Percentiles rank a stretch among this genome's conserved stretches.
Evolutionary conservation across 2,329 filamentous ascomycete genomes (phyloP).

Genomic region (Dryadomyces quercivorus): DNA sequence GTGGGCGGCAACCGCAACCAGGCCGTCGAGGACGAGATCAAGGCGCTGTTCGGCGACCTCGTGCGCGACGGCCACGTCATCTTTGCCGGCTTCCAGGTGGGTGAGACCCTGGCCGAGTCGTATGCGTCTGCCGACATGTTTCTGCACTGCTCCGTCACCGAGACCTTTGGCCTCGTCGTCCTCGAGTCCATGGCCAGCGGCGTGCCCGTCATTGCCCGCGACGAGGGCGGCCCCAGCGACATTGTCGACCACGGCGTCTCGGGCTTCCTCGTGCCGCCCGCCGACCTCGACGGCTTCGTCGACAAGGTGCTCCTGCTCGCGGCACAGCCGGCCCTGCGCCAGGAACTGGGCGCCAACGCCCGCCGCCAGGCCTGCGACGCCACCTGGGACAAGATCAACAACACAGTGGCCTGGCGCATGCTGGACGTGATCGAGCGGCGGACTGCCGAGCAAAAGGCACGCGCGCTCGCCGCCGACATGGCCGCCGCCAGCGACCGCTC

Average conservation of each 20-base stretch:
- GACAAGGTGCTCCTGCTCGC: slow-evolving; percentile 37
- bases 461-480: slow-evolving; percentile 8
- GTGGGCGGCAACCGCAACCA: slow-evolving; percentile 57
- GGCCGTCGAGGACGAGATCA: slow-evolving; percentile 48
- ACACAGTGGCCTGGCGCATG: slow-evolving; percentile 55
- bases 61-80: slow-evolving; percentile 37
- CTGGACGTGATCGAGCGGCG: slow-evolving; percentile 37
- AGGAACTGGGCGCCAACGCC: slow-evolving; percentile 32
- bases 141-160: slow-evolving; percentile 58
- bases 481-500: not conserved
- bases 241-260: slow-evolving; percentile 47
- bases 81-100: slow-evolving; percentile 55
- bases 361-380: slow-evolving; percentile 47
- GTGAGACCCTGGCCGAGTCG: slow-evolving; percentile 47
- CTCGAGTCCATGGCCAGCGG: slow-evolving; percentile 61
- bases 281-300: slow-evolving; percentile 48
- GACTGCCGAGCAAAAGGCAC: slow-evolving; percentile 18
- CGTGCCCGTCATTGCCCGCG: slow-evolving; percentile 55
- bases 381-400: slow-evolving; percentile 62
- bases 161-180: slow-evolving; percentile 61
- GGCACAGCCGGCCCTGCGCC: slow-evolving; percentile 29
- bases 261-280: slow-evolving; percentile 47
- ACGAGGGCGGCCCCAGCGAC: slow-evolving; percentile 58
- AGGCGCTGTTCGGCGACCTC: slow-evolving; percentile 43
- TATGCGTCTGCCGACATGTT: slow-evolving; percentile 61